Evolutionary conservation across 768 basidiomycete genomes (phyloP).

Genomic region (Suillus subalutaceus): DNA sequence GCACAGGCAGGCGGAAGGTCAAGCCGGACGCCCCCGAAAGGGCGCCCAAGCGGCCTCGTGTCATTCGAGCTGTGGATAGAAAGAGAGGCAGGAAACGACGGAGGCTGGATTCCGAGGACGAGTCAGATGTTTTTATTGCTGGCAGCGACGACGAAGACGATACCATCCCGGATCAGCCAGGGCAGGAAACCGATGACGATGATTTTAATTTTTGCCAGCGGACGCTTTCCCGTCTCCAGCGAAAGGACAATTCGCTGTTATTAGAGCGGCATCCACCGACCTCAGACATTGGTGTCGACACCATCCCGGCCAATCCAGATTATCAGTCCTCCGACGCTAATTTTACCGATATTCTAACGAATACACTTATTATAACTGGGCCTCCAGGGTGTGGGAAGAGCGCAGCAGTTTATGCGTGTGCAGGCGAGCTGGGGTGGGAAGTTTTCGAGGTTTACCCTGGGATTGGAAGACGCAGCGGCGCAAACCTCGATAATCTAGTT

Average conservation of each 20-base stretch:
- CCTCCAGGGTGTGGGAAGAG: conserved; percentile 91
- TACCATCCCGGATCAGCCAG: conserved; percentile 27
- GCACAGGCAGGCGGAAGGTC: conserved; percentile 19
- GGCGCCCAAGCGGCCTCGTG: conserved; percentile 58
- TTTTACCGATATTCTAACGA: conserved; percentile 62
- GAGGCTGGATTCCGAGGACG: conserved; percentile 55
- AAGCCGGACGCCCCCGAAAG: conserved; percentile 30
- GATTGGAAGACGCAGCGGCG: conserved; percentile 84
- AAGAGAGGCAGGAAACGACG: conserved; percentile 54
- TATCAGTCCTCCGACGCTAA: conserved; percentile 17
- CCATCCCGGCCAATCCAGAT: conserved; percentile 16
- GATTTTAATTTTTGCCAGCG: conserved; percentile 32
- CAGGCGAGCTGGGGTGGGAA: conserved; percentile 92
- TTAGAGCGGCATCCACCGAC: not conserved
- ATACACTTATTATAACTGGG: conserved; percentile 84
- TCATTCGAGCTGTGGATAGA: conserved; percentile 57
- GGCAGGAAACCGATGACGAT: conserved; percentile 41
- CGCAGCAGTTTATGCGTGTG: conserved; percentile 90
- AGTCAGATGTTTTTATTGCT: conserved; percentile 61
- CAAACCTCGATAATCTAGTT: conserved; percentile 75
- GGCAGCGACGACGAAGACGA: conserved; percentile 39
- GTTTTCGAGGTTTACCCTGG: conserved; percentile 98
- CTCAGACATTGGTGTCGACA: conserved; percentile 12
- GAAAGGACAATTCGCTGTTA: not conserved
- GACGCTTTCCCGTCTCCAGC: conserved; percentile 25